Conservation (phyloP, 139 green algal genomes). For the Coccomyxa sp. region DNA sequence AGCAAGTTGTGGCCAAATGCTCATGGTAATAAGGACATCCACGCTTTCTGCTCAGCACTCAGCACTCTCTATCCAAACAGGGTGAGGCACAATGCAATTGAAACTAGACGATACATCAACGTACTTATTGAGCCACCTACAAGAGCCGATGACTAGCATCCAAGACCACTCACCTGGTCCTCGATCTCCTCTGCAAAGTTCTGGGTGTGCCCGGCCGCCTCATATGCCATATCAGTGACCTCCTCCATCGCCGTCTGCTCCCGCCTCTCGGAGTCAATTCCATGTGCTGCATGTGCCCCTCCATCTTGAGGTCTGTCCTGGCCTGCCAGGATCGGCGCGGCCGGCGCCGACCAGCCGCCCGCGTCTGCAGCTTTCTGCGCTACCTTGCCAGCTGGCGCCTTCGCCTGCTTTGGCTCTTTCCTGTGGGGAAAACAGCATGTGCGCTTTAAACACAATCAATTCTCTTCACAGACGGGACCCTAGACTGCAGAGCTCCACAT, state of each 20-base stretch:
- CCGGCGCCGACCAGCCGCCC: neutral
- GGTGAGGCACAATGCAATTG: no score
- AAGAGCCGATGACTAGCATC: neutral
- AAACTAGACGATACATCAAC: no score
- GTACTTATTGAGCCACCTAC: no score
- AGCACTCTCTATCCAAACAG: no score
- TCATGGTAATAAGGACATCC: no score
- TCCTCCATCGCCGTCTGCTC: neutral
- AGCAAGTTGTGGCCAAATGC: no score
- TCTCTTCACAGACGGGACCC: no score
- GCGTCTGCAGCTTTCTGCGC: neutral
- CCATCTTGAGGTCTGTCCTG: neutral
- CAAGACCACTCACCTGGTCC: neutral
- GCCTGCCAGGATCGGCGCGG: neutral
- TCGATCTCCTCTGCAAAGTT: constrained; percentile 1
- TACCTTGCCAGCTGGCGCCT: no score
- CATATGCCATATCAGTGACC: neutral
- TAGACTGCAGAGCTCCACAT: no score
- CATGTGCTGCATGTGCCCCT: neutral
- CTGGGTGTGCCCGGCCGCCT: neutral
- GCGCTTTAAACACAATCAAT: no score
- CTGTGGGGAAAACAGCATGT: no score
- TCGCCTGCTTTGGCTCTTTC: no score
- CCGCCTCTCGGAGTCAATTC: neutral
- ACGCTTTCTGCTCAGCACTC: neutral